Evolutionary conservation across 805 yeast genomes (phyloP), one percentile per base, ranked within the genome.

Genomic region (Saccharomycopsis microspora): DNA sequence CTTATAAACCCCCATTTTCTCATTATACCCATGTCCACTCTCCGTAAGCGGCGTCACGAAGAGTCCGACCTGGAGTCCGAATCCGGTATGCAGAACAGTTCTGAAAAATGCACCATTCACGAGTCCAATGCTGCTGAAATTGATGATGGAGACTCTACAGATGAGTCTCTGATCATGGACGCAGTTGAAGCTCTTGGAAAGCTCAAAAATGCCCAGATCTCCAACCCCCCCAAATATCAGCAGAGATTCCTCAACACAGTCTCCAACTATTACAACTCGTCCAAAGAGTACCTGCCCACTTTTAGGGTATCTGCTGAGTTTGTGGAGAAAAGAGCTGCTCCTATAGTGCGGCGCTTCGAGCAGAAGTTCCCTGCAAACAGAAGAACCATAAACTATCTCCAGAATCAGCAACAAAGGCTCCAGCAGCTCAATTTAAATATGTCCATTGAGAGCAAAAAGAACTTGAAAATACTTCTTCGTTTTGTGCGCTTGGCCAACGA

Each of bases 401-500:
- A 47, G 30, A 10, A 39, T 7, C 53, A 46, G 41, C 53, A 50
- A 36, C 53, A 50, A 38, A 50, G 47, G 37, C 29, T 50, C 5
- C 51, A 47, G 30, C 48, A 46, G 32, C 46, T 37, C 28, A 49
- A 49, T 39, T 48, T 65, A 11, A 66, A 60, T 39, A 65, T 78
- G 60, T 73, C 83, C 0, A 71, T 78, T 48, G 95, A 86, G 57
- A 82, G 89, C 30, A 76, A 85, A 51, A 80, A 81, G 54, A 72
- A 89, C 54, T 60, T 88, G 42, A 80, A 84, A 36, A 83, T 90
- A 58, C 78, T 95, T 57, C 70, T 89, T 42, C 89, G 87, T 55
- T 70, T 89, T 45, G 67, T 88, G 48, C 82, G 82, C 58, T 68
- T 86, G 44, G 96, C 96, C 3, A 88, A 86, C 58, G 78, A 76